Conservation (phyloP, 1,284 basidiomycete species). For the Moesziomyces parantarcticus region DNA sequence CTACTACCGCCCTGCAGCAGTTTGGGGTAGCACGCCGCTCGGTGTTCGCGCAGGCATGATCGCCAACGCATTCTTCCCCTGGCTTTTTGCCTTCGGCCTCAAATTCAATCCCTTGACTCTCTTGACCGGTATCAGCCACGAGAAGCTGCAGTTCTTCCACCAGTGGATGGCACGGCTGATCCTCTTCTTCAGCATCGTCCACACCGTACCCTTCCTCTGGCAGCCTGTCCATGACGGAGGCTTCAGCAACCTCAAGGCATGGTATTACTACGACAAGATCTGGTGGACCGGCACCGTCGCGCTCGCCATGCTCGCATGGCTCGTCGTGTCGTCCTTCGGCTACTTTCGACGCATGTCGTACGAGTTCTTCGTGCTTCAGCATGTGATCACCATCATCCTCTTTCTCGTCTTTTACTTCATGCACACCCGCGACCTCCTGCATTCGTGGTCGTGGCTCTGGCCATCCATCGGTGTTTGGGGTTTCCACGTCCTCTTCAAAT, state of each 20-base stretch:
- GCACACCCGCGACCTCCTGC: conserved; percentile 47
- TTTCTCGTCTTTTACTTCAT: conserved; percentile 59
- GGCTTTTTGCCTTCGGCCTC: conserved; percentile 50
- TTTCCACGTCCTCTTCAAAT: conserved; percentile 48
- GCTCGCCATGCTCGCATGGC: conserved; percentile 40
- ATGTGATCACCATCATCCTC: conserved; percentile 48
- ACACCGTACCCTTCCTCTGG: conserved; percentile 60
- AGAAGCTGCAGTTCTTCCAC: conserved; percentile 64
- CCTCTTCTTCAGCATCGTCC: conserved; percentile 58
- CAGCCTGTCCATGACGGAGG: conserved; percentile 57
- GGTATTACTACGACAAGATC: conserved; percentile 44
- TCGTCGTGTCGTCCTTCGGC: conserved; percentile 47
- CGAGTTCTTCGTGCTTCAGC: conserved; percentile 63
- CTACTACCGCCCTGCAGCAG: conserved; percentile 50
- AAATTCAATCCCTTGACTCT: conserved; percentile 64
- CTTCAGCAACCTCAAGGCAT: conserved; percentile 33
- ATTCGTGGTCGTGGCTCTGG: conserved; percentile 48
- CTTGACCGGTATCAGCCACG: conserved; percentile 58
- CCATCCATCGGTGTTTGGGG: conserved; percentile 41
- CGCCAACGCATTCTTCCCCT: conserved; percentile 58
- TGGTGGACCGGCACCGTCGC: conserved; percentile 59
- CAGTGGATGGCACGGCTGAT: conserved; percentile 59
- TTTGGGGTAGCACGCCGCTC: conserved; percentile 55
- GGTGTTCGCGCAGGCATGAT: conserved; percentile 59
- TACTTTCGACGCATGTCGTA: conserved; percentile 56